Evolutionary conservation across 1,284 basidiomycete genomes (phyloP).

Genomic region (Leccinum griseonigrum): DNA sequence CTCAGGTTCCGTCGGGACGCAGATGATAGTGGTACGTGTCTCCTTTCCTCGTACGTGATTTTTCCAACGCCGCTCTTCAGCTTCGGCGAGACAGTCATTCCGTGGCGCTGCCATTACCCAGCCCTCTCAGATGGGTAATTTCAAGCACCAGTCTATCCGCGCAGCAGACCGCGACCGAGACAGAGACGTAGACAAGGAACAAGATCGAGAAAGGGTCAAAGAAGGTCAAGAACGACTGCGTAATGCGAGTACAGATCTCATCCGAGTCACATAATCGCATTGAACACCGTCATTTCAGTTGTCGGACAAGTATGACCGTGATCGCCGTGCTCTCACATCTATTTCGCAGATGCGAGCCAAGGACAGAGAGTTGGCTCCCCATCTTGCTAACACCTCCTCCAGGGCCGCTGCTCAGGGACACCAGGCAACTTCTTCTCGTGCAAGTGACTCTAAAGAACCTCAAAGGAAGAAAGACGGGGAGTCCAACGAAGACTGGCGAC

Average conservation of each 20-base stretch:
- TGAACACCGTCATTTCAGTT: conserved; percentile 44
- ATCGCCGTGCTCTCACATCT: conserved; percentile 59
- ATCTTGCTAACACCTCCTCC: conserved; percentile 46
- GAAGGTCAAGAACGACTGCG: conserved; percentile 76
- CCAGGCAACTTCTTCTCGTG: conserved; percentile 42
- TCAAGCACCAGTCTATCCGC: conserved; percentile 79
- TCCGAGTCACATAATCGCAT: conserved; percentile 3
- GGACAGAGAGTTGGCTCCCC: conserved; percentile 67
- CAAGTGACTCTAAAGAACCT: conserved; percentile 56
- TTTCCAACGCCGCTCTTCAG: conserved; percentile 35
- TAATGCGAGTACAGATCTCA: conserved; percentile 48
- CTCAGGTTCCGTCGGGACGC: conserved; percentile 69
- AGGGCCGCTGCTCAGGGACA: conserved; percentile 43
- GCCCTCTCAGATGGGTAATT: conserved; percentile 86
- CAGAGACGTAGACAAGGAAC: conserved; percentile 56
- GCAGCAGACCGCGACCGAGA: conserved; percentile 65
- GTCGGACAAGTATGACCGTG: conserved; percentile 83
- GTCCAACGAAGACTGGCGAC: conserved; percentile 74
- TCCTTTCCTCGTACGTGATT: conserved; percentile 9
- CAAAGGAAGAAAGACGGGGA: conserved; percentile 69
- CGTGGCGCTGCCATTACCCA: conserved; percentile 65
- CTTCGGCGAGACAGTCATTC: conserved; percentile 61
- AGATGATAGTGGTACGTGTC: conserved; percentile 63
- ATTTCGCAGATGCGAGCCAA: conserved; percentile 50
- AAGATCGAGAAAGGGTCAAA: conserved; percentile 66